Conservation (phyloP, 2,329 filamentous ascomycete genomes). For the Corynespora cassiicola region DNA sequence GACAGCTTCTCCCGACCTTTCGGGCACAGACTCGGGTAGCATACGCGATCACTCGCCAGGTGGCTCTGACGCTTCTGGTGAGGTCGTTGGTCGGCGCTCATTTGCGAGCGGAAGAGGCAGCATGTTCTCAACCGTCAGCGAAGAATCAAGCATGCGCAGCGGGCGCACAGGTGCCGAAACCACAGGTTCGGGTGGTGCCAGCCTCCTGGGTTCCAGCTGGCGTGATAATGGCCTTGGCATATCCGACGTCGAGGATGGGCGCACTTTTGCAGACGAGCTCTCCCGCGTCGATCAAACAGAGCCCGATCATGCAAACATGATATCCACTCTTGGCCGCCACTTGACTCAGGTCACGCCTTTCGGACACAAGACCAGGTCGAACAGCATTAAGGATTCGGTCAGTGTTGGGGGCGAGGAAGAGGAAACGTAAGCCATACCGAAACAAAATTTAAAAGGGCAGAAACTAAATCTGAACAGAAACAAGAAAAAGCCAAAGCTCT, state of each 20-base stretch:
- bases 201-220: constrained; percentile 30
- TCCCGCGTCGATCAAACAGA: constrained; percentile 43
- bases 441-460: background rate
- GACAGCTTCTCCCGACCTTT: constrained; percentile 39
- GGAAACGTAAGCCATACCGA: constrained; percentile 21
- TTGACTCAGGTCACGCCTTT: constrained; percentile 40
- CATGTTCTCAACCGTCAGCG: constrained; percentile 35
- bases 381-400: constrained; percentile 19
- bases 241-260: constrained; percentile 33
- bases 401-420: constrained; percentile 20
- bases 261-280: constrained; percentile 45
- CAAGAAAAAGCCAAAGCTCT: constrained; percentile 7
- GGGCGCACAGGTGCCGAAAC: constrained; percentile 17
- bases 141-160: constrained; percentile 31
- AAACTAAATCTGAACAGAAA: background rate
- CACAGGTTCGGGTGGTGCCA: constrained; percentile 28
- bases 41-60: constrained; percentile 40
- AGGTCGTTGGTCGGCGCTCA: constrained; percentile 27
- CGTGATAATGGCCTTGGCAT: constrained; percentile 19
- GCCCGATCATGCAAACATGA: constrained; percentile 40
- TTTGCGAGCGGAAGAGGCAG: constrained; percentile 41
- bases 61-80: constrained; percentile 33
- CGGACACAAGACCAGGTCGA: constrained; percentile 14
- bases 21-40: constrained; percentile 36
- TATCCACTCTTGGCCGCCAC: constrained; percentile 39